phyloP scores from a whole-genome alignment of 768 basidiomycete species.

The Hypholoma sublateritium region DNA sequence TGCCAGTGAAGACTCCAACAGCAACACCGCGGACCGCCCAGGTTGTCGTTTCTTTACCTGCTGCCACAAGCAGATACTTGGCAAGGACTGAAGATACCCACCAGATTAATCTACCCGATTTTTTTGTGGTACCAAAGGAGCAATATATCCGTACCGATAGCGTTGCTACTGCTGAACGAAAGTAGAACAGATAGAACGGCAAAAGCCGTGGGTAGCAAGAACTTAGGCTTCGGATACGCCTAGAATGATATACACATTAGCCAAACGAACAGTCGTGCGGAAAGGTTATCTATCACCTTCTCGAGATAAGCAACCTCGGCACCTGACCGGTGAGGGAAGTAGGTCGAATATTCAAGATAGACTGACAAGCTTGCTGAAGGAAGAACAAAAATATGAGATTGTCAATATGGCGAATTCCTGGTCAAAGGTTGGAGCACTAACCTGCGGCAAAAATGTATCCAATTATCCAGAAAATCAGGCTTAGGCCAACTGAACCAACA shows the following conservation, averaged over 20 bases:
- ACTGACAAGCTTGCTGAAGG: conserved; percentile 32
- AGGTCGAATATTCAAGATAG: conserved; percentile 45
- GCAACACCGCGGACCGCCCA: conserved; percentile 37
- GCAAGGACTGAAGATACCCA: conserved; percentile 27
- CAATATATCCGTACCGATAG: conserved; percentile 26
- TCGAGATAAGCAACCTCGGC: conserved; percentile 50
- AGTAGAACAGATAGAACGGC: conserved; percentile 40
- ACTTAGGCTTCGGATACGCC: conserved; percentile 42
- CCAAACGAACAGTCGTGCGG: background rate
- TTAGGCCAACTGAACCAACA: conserved; percentile 38
- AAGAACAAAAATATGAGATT: background rate
- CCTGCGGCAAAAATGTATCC: conserved; percentile 36
- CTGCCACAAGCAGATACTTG: conserved; percentile 34
- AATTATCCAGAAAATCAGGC: conserved; percentile 41
- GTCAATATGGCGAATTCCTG: background rate
- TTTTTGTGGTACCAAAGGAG: background rate
- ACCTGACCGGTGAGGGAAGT: conserved; percentile 49
- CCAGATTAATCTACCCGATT: background rate
- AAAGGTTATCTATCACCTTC: conserved; percentile 24
- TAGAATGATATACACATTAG: conserved; percentile 10
- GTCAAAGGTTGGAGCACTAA: conserved; percentile 7
- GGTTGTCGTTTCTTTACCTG: conserved; percentile 24
- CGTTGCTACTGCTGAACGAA: conserved; percentile 38
- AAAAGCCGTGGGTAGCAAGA: conserved; percentile 42
- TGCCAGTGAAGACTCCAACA: conserved; percentile 30